Evolutionary conservation across 305 asterid species (phyloP), one percentile per base, ranked within the genome.

Genomic region (Fraxinus floribunda): DNA sequence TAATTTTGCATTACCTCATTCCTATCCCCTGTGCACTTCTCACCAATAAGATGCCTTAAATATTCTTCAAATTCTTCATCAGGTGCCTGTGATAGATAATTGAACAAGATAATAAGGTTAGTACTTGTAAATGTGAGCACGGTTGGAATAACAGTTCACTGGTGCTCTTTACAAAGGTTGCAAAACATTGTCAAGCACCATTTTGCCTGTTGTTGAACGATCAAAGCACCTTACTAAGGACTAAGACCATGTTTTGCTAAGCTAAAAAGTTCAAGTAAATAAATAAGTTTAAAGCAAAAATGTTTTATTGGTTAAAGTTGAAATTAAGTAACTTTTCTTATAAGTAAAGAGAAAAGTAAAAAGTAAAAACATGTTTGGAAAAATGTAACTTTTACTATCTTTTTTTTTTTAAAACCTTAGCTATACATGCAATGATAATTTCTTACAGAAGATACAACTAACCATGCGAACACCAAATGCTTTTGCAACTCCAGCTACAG

Each of bases 51-150:
- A 88, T 90, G 96, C 86, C 97, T 91, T 71, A 93, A 78, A 85
- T 90, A 91, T 89, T 94, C 97, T 90, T 95, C 98, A 84, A 94
- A 95, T 80, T 92, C 98, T 94, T 94, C 98, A 84, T 93, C 99
- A 8, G 98, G 98, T 79, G 97, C 98, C 99, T 95, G 75, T 70
- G 22, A 32, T 30, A 68, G 75, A 68, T 3, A 68, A 68, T 66
- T 11, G 36, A 66, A 66, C 74, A 68, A 3, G 39, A 29, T 10
- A 29, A 29, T 68, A 29, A 68, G 20, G 36, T 68, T 26, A 68
- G 15, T 10, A 29, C 38, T 68, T 29, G 8, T 64, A 64, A 64
- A 64, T 3, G 35, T 15, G 13, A 32, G 76, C 15, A 32, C 13
- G 6, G 76, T 13, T 15, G 36, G 24, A 71, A 71, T 30, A 71